Percentiles rank a stretch among this genome's conserved stretches.
Conservation (phyloP, 2,329 filamentous ascomycete genomes). For the Aquanectria penicillioides region DNA sequence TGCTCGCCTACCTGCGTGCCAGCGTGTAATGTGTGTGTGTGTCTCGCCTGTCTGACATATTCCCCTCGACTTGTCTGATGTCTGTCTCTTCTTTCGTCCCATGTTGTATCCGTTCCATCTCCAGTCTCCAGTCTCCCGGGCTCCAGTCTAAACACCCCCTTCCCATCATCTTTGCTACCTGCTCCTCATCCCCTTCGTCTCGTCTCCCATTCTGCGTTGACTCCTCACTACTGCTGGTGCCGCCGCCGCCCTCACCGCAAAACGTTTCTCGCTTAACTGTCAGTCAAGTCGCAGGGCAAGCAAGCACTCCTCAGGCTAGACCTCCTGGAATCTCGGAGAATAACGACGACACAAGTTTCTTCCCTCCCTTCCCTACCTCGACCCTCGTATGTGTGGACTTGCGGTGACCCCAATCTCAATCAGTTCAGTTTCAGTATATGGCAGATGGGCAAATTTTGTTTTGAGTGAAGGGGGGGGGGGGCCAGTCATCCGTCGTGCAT, state of each 20-base stretch:
- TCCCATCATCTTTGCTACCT: too few species aligned
- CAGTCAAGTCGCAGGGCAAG: slow-evolving; percentile 11
- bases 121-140: too few species aligned
- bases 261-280: slow-evolving; percentile 19
- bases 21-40: too few species aligned
- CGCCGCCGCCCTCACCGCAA: slow-evolving; percentile 13
- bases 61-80: not conserved
- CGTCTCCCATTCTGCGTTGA: slow-evolving; percentile 4
- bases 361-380: not conserved
- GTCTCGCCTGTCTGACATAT: too few species aligned
- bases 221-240: not conserved
- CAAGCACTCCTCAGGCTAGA: slow-evolving; percentile 18
- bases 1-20: too few species aligned
- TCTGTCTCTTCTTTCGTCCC: not conserved
- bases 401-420: slow-evolving; percentile 10
- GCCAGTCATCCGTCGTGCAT: too few species aligned
- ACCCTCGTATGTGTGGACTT: slow-evolving; percentile 9
- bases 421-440: not conserved
- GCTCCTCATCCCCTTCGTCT: slow-evolving; percentile 16
- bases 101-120: slow-evolving; percentile 12
- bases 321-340: slow-evolving; percentile 21
- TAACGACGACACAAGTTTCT: not conserved
- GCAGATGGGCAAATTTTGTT: not conserved
- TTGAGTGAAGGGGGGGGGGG: too few species aligned
- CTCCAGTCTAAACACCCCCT: too few species aligned